These are phyloP conservation scores for Pichia membranifaciens DNA, from an alignment of 805 yeast species.

Conservation along the genomic window DNA sequence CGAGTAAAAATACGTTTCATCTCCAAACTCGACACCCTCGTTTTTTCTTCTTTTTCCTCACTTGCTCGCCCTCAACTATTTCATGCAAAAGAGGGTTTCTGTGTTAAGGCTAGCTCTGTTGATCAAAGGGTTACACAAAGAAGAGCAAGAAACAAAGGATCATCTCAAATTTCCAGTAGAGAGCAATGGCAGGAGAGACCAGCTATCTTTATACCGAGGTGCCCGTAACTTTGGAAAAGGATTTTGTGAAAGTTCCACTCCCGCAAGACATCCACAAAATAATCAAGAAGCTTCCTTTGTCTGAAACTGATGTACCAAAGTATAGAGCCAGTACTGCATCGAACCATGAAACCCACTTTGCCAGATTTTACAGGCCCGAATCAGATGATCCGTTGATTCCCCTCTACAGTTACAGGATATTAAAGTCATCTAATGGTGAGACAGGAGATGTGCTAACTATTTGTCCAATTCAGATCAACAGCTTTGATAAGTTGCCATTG, in stretches of 20 bases:
- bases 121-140: no score
- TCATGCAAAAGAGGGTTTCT: no score
- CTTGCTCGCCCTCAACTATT: no score
- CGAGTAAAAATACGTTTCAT: background rate
- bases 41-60: no score
- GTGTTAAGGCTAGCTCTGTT: no score
- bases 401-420: background rate
- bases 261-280: slow-evolving; percentile 11
- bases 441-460: background rate
- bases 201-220: slow-evolving; percentile 2
- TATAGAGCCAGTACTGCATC: background rate
- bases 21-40: no score
- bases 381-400: background rate
- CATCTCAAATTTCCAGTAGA: no score
- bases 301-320: background rate
- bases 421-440: background rate
- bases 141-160: background rate
- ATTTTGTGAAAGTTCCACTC: background rate
- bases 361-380: slow-evolving; percentile 2
- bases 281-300: slow-evolving; percentile 5
- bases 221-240: background rate
- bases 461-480: slow-evolving; percentile 4
- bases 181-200: background rate
- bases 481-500: background rate
- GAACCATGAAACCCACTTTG: background rate